phyloP scores from a whole-genome alignment of 208 protist genomes.

The Plasmodiophora brassicae region DNA sequence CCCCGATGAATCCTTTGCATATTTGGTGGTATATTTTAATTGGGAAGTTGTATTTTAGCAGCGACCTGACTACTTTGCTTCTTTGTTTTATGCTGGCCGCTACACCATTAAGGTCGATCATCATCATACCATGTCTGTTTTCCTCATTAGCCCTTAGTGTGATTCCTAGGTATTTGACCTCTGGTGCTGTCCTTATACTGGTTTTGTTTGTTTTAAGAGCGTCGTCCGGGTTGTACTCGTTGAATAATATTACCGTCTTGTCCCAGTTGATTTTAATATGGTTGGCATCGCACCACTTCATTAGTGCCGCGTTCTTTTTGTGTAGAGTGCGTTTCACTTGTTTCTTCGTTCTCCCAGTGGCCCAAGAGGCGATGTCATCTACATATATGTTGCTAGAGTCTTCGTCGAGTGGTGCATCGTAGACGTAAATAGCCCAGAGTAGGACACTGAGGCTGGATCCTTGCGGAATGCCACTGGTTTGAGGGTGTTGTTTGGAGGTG shows the following conservation, averaged over 20 bases:
- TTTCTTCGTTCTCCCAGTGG: background rate
- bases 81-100: background rate
- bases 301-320: background rate
- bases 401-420: too few relatives aligned
- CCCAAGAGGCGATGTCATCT: background rate
- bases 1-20: background rate
- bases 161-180: background rate
- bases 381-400: too few relatives aligned
- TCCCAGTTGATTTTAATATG: background rate
- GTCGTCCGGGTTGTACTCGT: background rate
- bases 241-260: background rate
- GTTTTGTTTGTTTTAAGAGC: background rate
- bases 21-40: background rate
- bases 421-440: too few relatives aligned
- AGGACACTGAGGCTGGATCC: constrained; percentile 20
- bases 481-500: background rate
- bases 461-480: background rate
- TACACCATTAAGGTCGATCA: background rate
- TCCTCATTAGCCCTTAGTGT: background rate
- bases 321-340: background rate
- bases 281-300: background rate
- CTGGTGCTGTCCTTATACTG: background rate
- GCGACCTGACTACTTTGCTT: background rate
- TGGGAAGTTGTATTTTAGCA: background rate
- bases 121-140: background rate